These are phyloP conservation scores for Populus hybrid DNA, from an alignment of 441 rosid species.

Conservation along the genomic window DNA sequence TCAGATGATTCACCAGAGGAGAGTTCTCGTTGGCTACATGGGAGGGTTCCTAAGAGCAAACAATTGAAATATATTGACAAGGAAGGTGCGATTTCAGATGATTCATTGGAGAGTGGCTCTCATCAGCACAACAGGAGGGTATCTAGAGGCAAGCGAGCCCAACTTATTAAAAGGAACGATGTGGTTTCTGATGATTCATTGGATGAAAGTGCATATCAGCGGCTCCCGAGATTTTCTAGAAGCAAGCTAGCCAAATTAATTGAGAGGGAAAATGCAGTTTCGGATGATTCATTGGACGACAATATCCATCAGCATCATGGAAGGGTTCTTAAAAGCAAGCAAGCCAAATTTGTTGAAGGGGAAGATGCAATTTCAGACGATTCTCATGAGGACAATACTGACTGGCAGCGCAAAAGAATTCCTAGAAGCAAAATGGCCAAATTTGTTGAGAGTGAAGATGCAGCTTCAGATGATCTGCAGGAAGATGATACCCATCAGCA, in stretches of 20 bases:
- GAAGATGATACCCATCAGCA: conserved; percentile 28
- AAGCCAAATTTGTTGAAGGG: conserved; percentile 32
- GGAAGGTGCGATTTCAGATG: conserved; percentile 38
- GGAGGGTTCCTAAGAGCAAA: conserved; percentile 40
- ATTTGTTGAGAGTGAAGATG: conserved; percentile 38
- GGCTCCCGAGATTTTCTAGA: conserved; percentile 22
- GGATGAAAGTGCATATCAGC: conserved; percentile 28
- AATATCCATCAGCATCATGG: conserved; percentile 20
- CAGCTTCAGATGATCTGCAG: conserved; percentile 39
- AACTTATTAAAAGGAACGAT: conserved; percentile 36
- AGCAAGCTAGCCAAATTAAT: conserved; percentile 29
- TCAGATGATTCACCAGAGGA: conserved; percentile 45
- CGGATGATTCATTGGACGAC: conserved; percentile 42
- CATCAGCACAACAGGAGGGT: conserved; percentile 24
- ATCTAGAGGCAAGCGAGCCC: conserved; percentile 28
- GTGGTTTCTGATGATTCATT: conserved; percentile 51
- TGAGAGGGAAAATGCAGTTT: conserved; percentile 37
- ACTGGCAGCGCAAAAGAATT: conserved; percentile 28
- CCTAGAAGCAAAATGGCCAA: conserved; percentile 41
- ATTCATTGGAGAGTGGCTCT: conserved; percentile 28
- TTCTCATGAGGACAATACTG: conserved; percentile 33
- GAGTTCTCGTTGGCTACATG: conserved; percentile 31
- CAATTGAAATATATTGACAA: conserved; percentile 23
- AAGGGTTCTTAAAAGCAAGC: conserved; percentile 36
- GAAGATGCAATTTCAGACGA: conserved; percentile 39